Conservation (phyloP, 345 rosid species). For the Eucalyptus pumila region DNA sequence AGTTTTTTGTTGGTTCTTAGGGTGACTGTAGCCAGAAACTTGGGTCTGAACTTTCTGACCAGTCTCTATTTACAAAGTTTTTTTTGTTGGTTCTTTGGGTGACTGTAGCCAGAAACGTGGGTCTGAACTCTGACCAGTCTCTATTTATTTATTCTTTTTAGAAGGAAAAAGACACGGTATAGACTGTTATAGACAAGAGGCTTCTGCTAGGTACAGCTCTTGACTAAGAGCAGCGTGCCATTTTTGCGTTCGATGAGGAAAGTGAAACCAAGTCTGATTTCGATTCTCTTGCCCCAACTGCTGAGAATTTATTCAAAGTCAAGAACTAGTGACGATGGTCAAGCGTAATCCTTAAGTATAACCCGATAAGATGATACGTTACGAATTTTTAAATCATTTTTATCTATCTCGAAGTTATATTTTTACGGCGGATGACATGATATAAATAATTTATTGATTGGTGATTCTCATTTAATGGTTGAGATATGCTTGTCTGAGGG, state of each 20-base stretch:
- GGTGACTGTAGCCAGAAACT: neutral
- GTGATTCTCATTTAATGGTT: neutral
- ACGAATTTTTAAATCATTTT: neutral
- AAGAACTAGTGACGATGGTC: neutral
- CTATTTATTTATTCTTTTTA: neutral
- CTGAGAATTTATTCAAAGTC: neutral
- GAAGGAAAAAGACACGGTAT: neutral
- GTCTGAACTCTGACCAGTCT: neutral
- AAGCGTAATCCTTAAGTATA: neutral
- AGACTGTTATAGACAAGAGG: fast-evolving
- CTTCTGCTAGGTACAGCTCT: neutral
- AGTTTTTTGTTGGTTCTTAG: neutral
- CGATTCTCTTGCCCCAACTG: neutral
- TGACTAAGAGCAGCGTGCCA: neutral
- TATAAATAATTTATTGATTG: neutral
- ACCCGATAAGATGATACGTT: neutral
- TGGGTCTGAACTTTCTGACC: neutral
- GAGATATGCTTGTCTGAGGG: neutral
- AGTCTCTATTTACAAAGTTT: neutral
- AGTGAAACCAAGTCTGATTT: neutral
- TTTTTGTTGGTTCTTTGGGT: neutral
- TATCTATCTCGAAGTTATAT: neutral
- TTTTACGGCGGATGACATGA: neutral
- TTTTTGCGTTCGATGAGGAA: neutral
- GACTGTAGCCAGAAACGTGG: neutral